Conservation (phyloP, 345 rosid species). For the Populus tremula region DNA sequence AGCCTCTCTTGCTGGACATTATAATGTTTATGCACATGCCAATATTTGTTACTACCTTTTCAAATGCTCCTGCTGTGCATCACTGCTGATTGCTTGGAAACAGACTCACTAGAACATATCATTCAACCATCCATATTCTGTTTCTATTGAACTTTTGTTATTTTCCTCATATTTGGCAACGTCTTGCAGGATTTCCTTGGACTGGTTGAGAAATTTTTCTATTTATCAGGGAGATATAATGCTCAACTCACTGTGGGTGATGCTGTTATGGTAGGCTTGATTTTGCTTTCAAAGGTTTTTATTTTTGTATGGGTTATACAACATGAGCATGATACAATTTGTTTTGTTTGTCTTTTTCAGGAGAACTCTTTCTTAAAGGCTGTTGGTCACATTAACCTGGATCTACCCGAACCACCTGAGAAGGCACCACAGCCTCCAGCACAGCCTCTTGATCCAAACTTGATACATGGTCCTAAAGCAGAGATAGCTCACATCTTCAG, state of each 20-base stretch:
- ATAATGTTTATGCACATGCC: background rate
- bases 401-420: slow-evolving; percentile 92
- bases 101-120: background rate
- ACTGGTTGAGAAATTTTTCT: slow-evolving; percentile 87
- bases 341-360: slow-evolving; percentile 35
- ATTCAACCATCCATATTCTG: background rate
- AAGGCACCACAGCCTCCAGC: slow-evolving; percentile 75
- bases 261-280: slow-evolving; percentile 72
- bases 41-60: background rate
- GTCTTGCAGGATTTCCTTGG: slow-evolving; percentile 81
- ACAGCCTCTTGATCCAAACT: slow-evolving; percentile 56
- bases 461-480: slow-evolving; percentile 78
- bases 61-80: background rate
- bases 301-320: background rate
- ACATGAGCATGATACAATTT: background rate
- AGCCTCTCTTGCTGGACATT: background rate
- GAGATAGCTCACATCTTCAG: slow-evolving; percentile 89
- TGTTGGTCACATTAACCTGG: slow-evolving; percentile 72
- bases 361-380: slow-evolving; percentile 75
- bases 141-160: background rate
- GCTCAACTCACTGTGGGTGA: slow-evolving; percentile 90
- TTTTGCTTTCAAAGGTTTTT: background rate
- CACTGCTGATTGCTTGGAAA: background rate
- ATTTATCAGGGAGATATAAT: slow-evolving; percentile 84
- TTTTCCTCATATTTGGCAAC: slow-evolving; percentile 4